Evolutionary conservation across 306 rosid species (phyloP).

Genomic region (Oemleria cerasiformis): DNA sequence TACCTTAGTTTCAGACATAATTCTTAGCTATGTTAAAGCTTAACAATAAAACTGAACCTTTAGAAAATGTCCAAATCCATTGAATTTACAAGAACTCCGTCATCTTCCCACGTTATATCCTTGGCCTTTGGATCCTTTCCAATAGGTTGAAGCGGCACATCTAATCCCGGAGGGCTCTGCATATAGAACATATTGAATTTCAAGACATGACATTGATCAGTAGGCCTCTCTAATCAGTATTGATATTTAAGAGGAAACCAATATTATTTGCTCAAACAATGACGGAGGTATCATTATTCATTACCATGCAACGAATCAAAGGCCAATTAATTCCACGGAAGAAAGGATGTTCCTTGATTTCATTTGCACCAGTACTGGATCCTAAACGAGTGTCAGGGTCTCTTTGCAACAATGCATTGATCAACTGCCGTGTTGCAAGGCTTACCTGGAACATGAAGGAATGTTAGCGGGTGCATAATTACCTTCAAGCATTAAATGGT

Average conservation of each 20-base stretch:
- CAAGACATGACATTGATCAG: slow-evolving; percentile 5
- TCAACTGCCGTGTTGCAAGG: slow-evolving; percentile 83
- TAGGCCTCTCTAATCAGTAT: slow-evolving; percentile 5
- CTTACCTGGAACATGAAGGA: slow-evolving; percentile 59
- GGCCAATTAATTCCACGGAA: slow-evolving; percentile 93
- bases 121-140: slow-evolving; percentile 53
- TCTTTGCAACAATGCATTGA: slow-evolving; percentile 84
- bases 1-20: not conserved
- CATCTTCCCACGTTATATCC: slow-evolving; percentile 72
- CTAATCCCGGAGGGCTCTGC: slow-evolving; percentile 85
- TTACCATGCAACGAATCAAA: slow-evolving; percentile 84
- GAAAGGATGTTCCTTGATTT: slow-evolving; percentile 86
- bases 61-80: slow-evolving; percentile 69
- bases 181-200: slow-evolving; percentile 14
- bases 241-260: slow-evolving; percentile 15
- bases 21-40: not conserved
- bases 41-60: slow-evolving; percentile 23
- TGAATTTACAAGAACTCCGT: slow-evolving; percentile 64
- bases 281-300: slow-evolving; percentile 32
- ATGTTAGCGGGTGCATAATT: slow-evolving; percentile 23
- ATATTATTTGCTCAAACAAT: not conserved
- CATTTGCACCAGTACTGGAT: slow-evolving; percentile 67
- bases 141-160: slow-evolving; percentile 53
- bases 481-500: not conserved
- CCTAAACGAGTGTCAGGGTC: slow-evolving; percentile 76